These are phyloP conservation scores for Pestalotiopsis sp. DNA, from an alignment of 2,329 filamentous ascomycete species.

Conservation along the genomic window DNA sequence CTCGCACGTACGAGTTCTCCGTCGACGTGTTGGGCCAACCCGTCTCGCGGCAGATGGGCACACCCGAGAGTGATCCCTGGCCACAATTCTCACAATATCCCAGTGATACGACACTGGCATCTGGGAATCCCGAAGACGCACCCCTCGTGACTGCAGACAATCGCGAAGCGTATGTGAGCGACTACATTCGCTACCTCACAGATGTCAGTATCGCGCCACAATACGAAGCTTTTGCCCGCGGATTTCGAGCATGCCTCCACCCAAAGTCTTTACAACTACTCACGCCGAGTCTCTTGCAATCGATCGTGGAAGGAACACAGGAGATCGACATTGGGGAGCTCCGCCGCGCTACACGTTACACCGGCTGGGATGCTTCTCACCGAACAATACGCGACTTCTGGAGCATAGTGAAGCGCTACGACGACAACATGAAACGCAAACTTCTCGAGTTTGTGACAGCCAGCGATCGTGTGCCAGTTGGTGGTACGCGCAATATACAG, in stretches of 20 bases:
- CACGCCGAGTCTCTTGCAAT: conserved; percentile 69
- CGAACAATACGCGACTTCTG: conserved; percentile 80
- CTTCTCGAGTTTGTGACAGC: conserved; percentile 95
- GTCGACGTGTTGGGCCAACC: conserved; percentile 58
- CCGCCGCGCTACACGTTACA: conserved; percentile 72
- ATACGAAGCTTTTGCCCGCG: conserved; percentile 76
- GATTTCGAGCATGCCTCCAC: conserved; percentile 77
- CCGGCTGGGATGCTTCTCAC: conserved; percentile 74
- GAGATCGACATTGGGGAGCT: conserved; percentile 78
- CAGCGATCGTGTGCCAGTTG: conserved; percentile 85
- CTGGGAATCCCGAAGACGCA: conserved; percentile 54
- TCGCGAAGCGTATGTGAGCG: conserved; percentile 74
- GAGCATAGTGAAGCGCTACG: conserved; percentile 71
- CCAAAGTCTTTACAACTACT: conserved; percentile 73
- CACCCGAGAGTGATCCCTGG: conserved; percentile 45
- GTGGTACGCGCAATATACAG: conserved; percentile 77
- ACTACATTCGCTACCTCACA: conserved; percentile 85
- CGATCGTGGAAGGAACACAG: conserved; percentile 80
- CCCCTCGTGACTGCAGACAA: conserved; percentile 81
- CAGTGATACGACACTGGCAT: conserved; percentile 26
- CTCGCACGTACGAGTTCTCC: conserved; percentile 85
- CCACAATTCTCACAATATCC: conserved; percentile 48
- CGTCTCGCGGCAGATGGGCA: conserved; percentile 58
- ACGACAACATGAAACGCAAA: conserved; percentile 69
- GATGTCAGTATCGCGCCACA: conserved; percentile 77